Base-by-base conservation (phyloP, 441 rosid genomes). In the Sinapis alba region DNA sequence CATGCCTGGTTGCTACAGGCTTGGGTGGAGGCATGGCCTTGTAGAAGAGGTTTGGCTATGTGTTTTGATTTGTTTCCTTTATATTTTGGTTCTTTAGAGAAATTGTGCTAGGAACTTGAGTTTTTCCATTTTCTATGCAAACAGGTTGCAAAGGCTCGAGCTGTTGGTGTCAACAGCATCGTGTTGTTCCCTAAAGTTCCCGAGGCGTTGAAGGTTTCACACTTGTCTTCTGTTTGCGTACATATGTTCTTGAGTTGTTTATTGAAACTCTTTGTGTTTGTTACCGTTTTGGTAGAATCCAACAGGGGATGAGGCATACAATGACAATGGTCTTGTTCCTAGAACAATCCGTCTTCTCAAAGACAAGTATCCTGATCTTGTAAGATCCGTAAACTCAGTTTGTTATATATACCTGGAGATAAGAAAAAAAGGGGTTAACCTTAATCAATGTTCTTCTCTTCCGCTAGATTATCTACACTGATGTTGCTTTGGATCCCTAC, bases 1-100 rank as follows among this genome's bases (percentile, higher is more conserved):
- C 34, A 95, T 95, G 99, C 99, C 98, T 6, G 97, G 99, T 72
- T 95, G 98, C 79, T 93, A 87, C 32, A 89, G 99, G 83, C 98
- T 95, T 81, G 98, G 99, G n/a, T 95, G 99, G 99, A 89, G 98
- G 76, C 93, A 88, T 79, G 99, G 99, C 5, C 97, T 95, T 11
- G 78, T 95, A 32, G 80, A 90, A 81, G 97, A 95, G 95, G 97
- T 95, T 72, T 13, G 32, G 23, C 12, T 71, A 6, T 69, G 16
- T 19, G 20, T 2, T 21, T 24, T 58, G 2, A 11, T 65, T 20
- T 59, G 11, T 1, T 36, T 58, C 8, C 5, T 20, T 57, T 23
- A 43, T 65, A 30, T 1, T 13, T 57, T 38, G 7, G 43, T 53
- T 59, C 34, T 41, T 69, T 10, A 32, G 36, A 32, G 36, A 32